These are phyloP conservation scores for Lolium multiflorum DNA, from an alignment of 176 grass and related monocot genomes.

Conservation along the genomic window DNA sequence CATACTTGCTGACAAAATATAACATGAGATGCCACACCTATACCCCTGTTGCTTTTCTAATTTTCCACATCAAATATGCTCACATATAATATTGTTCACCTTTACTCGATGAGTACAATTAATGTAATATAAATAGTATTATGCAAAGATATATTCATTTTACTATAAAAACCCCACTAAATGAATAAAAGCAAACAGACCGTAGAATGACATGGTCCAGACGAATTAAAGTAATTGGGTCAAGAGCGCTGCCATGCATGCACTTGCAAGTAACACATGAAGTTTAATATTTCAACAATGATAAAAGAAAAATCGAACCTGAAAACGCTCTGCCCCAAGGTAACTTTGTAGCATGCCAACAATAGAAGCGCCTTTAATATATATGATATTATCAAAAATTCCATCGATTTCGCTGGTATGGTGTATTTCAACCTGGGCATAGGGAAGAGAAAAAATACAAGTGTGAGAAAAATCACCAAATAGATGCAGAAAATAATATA, in stretches of 20 bases:
- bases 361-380: slow-evolving; percentile 72
- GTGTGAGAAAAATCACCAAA: background rate
- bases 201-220: background rate
- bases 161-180: too few relatives aligned
- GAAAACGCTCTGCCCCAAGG: slow-evolving; percentile 72
- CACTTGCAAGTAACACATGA: background rate
- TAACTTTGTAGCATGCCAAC: slow-evolving; percentile 83
- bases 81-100: background rate
- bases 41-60: background rate
- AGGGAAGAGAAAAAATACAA: background rate
- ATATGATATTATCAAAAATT: slow-evolving; percentile 81
- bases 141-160: too few relatives aligned
- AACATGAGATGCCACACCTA: background rate
- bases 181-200: background rate
- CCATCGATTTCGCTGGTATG: slow-evolving; percentile 65
- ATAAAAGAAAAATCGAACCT: slow-evolving; percentile 39
- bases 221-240: background rate
- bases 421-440: slow-evolving; percentile 72
- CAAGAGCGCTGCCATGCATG: slow-evolving; percentile 9
- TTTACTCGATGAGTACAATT: background rate
- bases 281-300: background rate
- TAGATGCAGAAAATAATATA: too few relatives aligned
- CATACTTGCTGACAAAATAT: background rate
- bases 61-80: slow-evolving; percentile 3
- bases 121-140: background rate